Evolutionary conservation across 352 stramenopile genomes (phyloP).

Genomic region (Aphanomyces stellatus): DNA sequence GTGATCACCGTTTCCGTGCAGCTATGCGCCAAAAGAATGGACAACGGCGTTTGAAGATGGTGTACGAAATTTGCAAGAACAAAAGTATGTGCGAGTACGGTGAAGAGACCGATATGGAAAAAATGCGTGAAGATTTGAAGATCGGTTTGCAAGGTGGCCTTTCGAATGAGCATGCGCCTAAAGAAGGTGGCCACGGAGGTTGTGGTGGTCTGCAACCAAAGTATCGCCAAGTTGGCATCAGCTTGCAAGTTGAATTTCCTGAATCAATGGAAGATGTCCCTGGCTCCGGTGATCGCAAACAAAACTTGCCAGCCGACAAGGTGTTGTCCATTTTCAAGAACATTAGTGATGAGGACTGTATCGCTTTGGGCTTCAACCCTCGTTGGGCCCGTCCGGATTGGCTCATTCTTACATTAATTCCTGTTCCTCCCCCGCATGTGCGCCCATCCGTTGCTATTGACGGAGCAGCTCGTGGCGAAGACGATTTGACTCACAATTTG

Average conservation of each 20-base stretch:
- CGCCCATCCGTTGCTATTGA: slow-evolving; percentile 94
- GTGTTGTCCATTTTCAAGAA: slow-evolving; percentile 96
- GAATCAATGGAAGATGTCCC: slow-evolving; percentile 92
- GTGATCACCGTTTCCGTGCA: slow-evolving; percentile 65
- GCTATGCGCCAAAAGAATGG: slow-evolving; percentile 85
- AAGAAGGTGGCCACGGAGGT: slow-evolving; percentile 72
- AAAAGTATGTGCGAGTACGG: slow-evolving; percentile 85
- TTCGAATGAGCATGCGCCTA: slow-evolving; percentile 73
- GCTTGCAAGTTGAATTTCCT: slow-evolving; percentile 92
- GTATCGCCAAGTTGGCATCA: slow-evolving; percentile 93
- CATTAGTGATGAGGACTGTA: slow-evolving; percentile 96
- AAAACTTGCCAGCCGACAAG: slow-evolving; percentile 92
- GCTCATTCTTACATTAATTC: slow-evolving; percentile 98
- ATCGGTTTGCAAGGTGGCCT: slow-evolving; percentile 75
- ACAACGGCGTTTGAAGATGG: slow-evolving; percentile 87
- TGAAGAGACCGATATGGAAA: slow-evolving; percentile 81
- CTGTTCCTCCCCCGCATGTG: slow-evolving; percentile 96
- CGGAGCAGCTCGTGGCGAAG: slow-evolving; percentile 89
- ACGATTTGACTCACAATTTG: slow-evolving; percentile 98
- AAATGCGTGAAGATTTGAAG: slow-evolving; percentile 82
- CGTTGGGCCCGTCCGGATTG: slow-evolving; percentile 95
- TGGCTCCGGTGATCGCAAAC: slow-evolving; percentile 93
- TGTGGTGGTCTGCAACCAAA: slow-evolving; percentile 88
- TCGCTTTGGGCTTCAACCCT: slow-evolving; percentile 91
- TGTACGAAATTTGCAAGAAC: slow-evolving; percentile 92